phyloP scores from a whole-genome alignment of 2,329 filamentous ascomycete species.

The Penicillium verrucosum region DNA sequence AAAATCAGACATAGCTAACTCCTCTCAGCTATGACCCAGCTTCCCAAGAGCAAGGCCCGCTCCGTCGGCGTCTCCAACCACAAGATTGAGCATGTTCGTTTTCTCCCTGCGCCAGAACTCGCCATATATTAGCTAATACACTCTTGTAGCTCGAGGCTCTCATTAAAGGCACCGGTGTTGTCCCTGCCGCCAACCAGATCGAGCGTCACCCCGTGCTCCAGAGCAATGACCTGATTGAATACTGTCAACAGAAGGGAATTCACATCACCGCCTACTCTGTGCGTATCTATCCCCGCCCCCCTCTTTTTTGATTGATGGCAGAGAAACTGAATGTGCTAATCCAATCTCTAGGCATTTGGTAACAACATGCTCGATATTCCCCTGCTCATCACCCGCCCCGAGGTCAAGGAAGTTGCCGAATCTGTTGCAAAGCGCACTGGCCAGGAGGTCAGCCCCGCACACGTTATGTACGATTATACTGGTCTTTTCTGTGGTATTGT shows the following conservation, averaged over 20 bases:
- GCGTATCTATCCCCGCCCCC: slow-evolving; percentile 2
- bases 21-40: slow-evolving; percentile 41
- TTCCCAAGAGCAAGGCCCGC: slow-evolving; percentile 42
- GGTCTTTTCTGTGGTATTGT: not conserved
- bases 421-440: slow-evolving; percentile 43
- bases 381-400: slow-evolving; percentile 60
- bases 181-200: slow-evolving; percentile 66
- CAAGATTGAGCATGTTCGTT: slow-evolving; percentile 35
- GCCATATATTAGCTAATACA: not conserved
- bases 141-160: slow-evolving; percentile 49
- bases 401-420: slow-evolving; percentile 63
- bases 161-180: slow-evolving; percentile 53
- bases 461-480: slow-evolving; percentile 32
- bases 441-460: slow-evolving; percentile 33
- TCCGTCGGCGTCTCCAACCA: slow-evolving; percentile 46
- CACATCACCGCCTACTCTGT: slow-evolving; percentile 62
- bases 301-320: not conserved
- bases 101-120: not conserved
- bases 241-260: slow-evolving; percentile 58
- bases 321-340: not conserved
- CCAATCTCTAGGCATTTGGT: slow-evolving; percentile 48
- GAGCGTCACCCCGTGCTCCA: slow-evolving; percentile 68
- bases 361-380: slow-evolving; percentile 61
- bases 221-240: slow-evolving; percentile 56
- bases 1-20: not conserved